Conservation (phyloP, 106 monocot genomes). For the Cymbidium sinense region DNA sequence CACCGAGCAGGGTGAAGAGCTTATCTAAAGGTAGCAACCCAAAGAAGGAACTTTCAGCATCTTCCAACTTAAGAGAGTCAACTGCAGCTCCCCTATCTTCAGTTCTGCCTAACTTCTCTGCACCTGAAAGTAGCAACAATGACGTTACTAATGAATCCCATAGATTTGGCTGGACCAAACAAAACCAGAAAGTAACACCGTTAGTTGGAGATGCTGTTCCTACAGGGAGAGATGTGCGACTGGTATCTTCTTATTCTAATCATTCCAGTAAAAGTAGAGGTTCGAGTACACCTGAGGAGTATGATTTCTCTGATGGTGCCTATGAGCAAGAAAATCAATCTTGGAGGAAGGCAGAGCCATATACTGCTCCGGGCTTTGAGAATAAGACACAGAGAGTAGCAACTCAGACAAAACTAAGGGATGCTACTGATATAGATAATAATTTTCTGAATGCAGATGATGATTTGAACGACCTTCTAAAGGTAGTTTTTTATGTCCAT, state of each 20-base stretch:
- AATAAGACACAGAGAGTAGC: constrained; percentile 27
- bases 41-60: constrained; percentile 58
- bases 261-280: constrained; percentile 35
- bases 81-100: constrained; percentile 44
- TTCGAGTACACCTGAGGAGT: constrained; percentile 19
- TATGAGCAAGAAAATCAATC: constrained; percentile 21
- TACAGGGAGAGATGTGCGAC: constrained; percentile 17
- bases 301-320: constrained; percentile 28
- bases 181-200: constrained; percentile 33
- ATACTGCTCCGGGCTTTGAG: constrained; percentile 19
- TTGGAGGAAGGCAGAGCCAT: constrained; percentile 25
- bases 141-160: constrained; percentile 25
- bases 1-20: constrained; percentile 77
- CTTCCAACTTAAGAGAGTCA: constrained; percentile 52
- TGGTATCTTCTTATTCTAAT: constrained; percentile 20
- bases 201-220: constrained; percentile 24
- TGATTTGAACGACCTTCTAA: constrained; percentile 63
- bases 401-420: constrained; percentile 26
- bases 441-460: constrained; percentile 32
- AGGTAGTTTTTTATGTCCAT: constrained; percentile 31
- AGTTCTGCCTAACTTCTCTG: constrained; percentile 25
- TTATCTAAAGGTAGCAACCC: constrained; percentile 74
- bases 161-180: constrained; percentile 68
- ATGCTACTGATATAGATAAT: constrained; percentile 29
- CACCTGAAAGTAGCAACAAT: constrained; percentile 23